Percentiles rank a stretch among this genome's conserved stretches.
Conservation (phyloP, 2,329 filamentous ascomycete species). For the Alternaria angustiovoidea region DNA sequence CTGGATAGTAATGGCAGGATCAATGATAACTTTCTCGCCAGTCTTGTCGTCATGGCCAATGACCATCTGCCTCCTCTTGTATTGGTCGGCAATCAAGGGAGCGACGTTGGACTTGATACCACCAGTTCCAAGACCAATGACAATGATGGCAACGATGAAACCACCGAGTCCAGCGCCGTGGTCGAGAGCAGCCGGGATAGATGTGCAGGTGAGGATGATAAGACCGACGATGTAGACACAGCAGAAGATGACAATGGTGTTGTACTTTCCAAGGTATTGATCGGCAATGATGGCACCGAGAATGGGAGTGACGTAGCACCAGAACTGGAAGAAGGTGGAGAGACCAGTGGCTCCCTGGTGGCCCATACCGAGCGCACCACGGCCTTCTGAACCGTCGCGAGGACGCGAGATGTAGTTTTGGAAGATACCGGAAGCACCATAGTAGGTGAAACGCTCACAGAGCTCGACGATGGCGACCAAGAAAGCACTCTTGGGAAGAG, state of each 20-base stretch:
- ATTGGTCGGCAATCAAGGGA: conserved; percentile 60
- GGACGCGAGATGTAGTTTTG: conserved; percentile 60
- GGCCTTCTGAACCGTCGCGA: conserved; percentile 47
- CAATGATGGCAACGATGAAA: conserved; percentile 67
- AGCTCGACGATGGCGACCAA: conserved; percentile 60
- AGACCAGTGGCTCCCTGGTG: conserved; percentile 57
- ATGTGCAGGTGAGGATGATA: conserved; percentile 70
- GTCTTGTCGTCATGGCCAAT: conserved; percentile 53
- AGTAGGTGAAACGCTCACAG: conserved; percentile 61
- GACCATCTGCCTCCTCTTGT: conserved; percentile 53
- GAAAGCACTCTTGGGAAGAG: conserved; percentile 57
- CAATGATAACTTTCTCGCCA: conserved; percentile 57
- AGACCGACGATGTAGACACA: conserved; percentile 72
- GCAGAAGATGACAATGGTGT: conserved; percentile 73
- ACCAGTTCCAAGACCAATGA: conserved; percentile 77
- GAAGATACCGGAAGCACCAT: conserved; percentile 57
- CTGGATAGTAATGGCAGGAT: conserved; percentile 58
- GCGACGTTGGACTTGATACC: conserved; percentile 84
- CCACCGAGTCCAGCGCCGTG: conserved; percentile 68
- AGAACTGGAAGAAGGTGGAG: conserved; percentile 57
- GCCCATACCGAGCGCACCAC: conserved; percentile 54
- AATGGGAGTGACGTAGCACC: conserved; percentile 44
- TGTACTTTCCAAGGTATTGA: conserved; percentile 74
- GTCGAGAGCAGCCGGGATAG: conserved; percentile 70
- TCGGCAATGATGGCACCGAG: conserved; percentile 66